Evolutionary conservation across 148 eudicot genomes (phyloP).

Genomic region (Rhododendron vialii): DNA sequence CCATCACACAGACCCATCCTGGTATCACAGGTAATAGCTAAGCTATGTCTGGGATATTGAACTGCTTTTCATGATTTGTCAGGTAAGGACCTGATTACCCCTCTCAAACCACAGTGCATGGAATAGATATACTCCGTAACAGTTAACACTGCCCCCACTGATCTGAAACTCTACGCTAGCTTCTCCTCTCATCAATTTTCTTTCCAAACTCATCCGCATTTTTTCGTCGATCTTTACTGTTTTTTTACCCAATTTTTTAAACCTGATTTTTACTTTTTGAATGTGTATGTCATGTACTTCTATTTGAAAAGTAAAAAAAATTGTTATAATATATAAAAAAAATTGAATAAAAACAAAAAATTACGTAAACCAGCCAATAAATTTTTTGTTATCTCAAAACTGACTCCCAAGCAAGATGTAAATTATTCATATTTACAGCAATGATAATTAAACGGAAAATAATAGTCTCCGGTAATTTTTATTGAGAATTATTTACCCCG

Average conservation of each 20-base stretch:
- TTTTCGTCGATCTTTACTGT: no score
- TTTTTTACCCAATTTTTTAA: no score
- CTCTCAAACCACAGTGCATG: not conserved
- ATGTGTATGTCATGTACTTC: no score
- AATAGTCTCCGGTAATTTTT: not conserved
- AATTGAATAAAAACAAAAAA: no score
- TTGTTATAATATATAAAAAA: no score
- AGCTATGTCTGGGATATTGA: not conserved
- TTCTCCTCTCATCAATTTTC: no score
- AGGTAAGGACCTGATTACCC: not conserved
- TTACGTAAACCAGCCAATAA: no score
- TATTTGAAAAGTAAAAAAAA: no score
- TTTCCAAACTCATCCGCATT: no score
- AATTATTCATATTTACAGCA: not conserved
- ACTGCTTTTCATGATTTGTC: constrained; percentile 3
- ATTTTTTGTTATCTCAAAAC: no score
- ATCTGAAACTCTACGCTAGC: not conserved
- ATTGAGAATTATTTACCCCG: not conserved
- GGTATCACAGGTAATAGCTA: not conserved
- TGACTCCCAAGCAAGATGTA: no score
- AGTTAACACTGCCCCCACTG: not conserved
- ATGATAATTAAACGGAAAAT: not conserved
- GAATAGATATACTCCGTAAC: not conserved
- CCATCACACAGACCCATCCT: not conserved
- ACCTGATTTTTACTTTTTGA: no score